Percentiles rank a stretch among this genome's conserved stretches.
phyloP scores from a whole-genome alignment of 352 stramenopile genomes.

The Phytophthora cactorum region DNA sequence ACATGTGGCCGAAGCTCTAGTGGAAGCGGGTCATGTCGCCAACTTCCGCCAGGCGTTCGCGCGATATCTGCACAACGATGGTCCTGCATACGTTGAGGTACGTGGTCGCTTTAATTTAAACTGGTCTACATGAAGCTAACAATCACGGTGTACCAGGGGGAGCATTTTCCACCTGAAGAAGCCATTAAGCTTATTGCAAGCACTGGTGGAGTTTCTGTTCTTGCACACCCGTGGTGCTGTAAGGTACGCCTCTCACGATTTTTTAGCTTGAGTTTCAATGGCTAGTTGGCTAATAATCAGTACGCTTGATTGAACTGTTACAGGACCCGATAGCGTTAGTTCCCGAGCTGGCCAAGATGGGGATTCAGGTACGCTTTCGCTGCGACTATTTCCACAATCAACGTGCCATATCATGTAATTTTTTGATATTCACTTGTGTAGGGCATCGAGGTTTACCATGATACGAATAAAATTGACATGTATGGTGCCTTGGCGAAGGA shows the following conservation, averaged over 20 bases:
- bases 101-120: not conserved
- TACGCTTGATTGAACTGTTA: not conserved
- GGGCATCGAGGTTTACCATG: conserved; percentile 86
- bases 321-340: conserved; percentile 76
- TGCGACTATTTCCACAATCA: not conserved
- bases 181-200: conserved; percentile 88
- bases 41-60: conserved; percentile 84
- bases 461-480: conserved; percentile 82
- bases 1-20: conserved; percentile 80
- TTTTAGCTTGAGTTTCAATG: not conserved
- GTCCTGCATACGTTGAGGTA: conserved; percentile 86
- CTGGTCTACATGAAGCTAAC: not conserved
- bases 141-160: conserved; percentile 43
- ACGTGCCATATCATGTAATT: conserved; percentile 2
- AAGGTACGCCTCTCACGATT: conserved; percentile 46
- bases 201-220: conserved; percentile 77
- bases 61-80: conserved; percentile 84
- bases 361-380: conserved; percentile 65
- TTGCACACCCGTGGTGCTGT: conserved; percentile 89
- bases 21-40: conserved; percentile 77
- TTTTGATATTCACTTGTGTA: conserved; percentile 22
- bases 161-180: conserved; percentile 86
- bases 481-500: conserved; percentile 81
- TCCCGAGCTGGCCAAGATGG: conserved; percentile 69
- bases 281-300: not conserved